Percentiles rank a stretch among this genome's conserved stretches.
Evolutionary conservation across 441 rosid species (phyloP).

Genomic region (California macrophylla): DNA sequence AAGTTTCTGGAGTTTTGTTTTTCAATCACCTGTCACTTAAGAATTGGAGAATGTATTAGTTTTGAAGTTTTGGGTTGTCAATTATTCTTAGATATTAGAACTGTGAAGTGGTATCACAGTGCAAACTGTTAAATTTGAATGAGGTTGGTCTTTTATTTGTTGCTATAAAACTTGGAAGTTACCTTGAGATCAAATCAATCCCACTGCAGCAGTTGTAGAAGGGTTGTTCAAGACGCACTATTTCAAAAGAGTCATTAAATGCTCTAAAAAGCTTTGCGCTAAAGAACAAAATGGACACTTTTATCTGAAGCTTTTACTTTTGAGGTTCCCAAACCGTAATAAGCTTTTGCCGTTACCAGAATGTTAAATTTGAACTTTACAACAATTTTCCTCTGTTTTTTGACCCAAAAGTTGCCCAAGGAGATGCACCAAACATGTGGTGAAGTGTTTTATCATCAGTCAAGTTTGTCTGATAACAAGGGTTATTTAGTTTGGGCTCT

Average conservation of each 20-base stretch:
- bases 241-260: neutral
- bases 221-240: neutral
- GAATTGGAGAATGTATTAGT: neutral
- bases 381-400: neutral
- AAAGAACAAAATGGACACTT: neutral
- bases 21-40: neutral
- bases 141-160: neutral
- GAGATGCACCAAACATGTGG: neutral
- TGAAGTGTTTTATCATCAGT: neutral
- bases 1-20: neutral
- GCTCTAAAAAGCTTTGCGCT: neutral
- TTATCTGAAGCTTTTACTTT: neutral
- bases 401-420: neutral
- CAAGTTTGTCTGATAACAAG: neutral
- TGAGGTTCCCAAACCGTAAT: neutral
- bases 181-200: neutral
- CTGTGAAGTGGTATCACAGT: neutral
- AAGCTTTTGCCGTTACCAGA: neutral
- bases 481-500: neutral
- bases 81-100: neutral
- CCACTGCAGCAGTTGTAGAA: neutral
- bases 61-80: neutral
- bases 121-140: neutral
- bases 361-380: neutral
- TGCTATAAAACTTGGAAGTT: neutral